Evolutionary conservation across 2,329 filamentous ascomycete species (phyloP).

Genomic region (Raffaelea deltoideospora): DNA sequence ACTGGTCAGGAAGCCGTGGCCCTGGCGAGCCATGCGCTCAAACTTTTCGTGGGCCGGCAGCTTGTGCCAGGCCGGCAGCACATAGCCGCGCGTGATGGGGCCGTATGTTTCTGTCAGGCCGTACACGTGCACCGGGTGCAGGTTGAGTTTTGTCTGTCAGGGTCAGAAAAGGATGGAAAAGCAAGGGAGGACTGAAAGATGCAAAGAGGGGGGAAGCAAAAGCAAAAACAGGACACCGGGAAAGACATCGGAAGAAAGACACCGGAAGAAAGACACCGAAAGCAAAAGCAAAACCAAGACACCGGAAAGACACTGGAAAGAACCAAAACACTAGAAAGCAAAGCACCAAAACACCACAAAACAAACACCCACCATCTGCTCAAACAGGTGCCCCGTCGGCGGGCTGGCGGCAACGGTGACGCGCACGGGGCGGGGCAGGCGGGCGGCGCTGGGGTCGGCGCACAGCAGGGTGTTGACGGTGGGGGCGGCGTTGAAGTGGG

Average conservation of each 20-base stretch:
- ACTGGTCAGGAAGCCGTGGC: slow-evolving; percentile 77
- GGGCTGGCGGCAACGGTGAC: slow-evolving; percentile 91
- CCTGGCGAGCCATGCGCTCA: slow-evolving; percentile 81
- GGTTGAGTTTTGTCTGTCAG: slow-evolving; percentile 43
- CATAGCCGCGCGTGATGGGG: slow-evolving; percentile 87
- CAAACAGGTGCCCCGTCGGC: slow-evolving; percentile 77
- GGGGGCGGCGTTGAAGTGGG: slow-evolving; percentile 89
- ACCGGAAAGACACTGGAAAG: too few species aligned
- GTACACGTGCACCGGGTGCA: slow-evolving; percentile 87
- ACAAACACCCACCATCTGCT: slow-evolving; percentile 66
- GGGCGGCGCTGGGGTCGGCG: slow-evolving; percentile 58
- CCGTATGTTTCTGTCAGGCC: slow-evolving; percentile 83
- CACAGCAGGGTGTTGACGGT: slow-evolving; percentile 94
- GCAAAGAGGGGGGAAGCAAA: not conserved
- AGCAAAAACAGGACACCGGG: not conserved
- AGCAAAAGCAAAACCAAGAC: not conserved
- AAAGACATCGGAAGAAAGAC: too few species aligned
- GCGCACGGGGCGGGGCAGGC: slow-evolving; percentile 53
- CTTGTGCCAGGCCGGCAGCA: slow-evolving; percentile 69
- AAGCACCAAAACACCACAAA: too few species aligned
- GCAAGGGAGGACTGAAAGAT: not conserved
- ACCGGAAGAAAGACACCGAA: too few species aligned
- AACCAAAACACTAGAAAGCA: too few species aligned
- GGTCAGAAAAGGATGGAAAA: not conserved
- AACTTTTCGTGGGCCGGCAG: slow-evolving; percentile 66